Percentiles rank a stretch among this genome's conserved stretches.
Conservation (phyloP, 306 rosid species). For the Vigna radiata region DNA sequence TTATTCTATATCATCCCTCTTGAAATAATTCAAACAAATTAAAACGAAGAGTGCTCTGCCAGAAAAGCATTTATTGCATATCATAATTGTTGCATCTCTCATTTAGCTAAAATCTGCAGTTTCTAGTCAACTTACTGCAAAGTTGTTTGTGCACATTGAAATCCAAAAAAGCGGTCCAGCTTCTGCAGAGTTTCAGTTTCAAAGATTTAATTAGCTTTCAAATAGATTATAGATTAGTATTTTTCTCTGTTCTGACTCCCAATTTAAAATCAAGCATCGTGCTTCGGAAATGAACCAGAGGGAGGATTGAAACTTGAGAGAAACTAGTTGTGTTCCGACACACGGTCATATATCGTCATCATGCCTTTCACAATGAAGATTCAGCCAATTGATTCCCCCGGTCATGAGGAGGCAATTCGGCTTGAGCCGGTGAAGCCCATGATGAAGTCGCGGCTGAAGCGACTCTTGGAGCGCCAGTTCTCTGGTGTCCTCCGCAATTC, state of each 20-base stretch:
- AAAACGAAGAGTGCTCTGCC: constrained; percentile 19
- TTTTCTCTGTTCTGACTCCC: constrained; percentile 28
- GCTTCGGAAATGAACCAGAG: constrained; percentile 45
- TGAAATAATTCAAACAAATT: constrained; percentile 43
- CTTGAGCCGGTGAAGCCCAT: constrained; percentile 67
- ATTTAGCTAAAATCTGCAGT: constrained; percentile 22
- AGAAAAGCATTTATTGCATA: constrained; percentile 22
- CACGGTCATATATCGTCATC: background rate
- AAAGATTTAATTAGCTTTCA: constrained; percentile 41
- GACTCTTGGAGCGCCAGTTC: constrained; percentile 85
- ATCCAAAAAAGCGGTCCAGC: constrained; percentile 26
- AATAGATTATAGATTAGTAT: background rate
- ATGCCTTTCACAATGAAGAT: constrained; percentile 84
- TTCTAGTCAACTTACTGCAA: constrained; percentile 33
- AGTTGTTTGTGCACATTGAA: constrained; percentile 51
- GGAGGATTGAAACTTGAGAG: constrained; percentile 15
- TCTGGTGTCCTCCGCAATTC: constrained; percentile 59
- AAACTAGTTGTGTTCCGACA: constrained; percentile 11
- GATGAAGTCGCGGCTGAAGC: constrained; percentile 75
- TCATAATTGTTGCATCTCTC: background rate
- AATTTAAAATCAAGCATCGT: constrained; percentile 37
- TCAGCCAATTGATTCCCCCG: constrained; percentile 77
- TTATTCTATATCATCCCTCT: constrained; percentile 62
- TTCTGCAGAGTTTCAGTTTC: constrained; percentile 36
- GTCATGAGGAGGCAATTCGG: constrained; percentile 46